A percentile compares a stretch with the other conserved stretches of the same genome.
These are phyloP conservation scores for Madurella fahalii DNA, from an alignment of 2,329 filamentous ascomycete genomes.

Conservation along the genomic window DNA sequence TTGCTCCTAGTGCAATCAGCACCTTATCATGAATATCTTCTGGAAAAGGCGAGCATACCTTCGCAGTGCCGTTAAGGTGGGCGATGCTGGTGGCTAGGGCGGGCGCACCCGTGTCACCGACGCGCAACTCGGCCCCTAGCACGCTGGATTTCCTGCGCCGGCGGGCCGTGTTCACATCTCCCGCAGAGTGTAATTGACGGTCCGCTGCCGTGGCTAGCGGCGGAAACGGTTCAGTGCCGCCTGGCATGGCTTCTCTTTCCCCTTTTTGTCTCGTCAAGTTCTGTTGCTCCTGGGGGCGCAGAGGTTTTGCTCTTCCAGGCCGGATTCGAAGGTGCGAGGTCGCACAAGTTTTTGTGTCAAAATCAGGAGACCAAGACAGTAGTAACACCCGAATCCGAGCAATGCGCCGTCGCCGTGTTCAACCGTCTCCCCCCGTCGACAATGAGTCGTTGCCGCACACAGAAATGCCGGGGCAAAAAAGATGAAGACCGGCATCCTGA, in stretches of 20 bases:
- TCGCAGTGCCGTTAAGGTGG: constrained; percentile 34
- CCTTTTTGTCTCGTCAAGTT: neutral
- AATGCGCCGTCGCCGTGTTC: too few species aligned
- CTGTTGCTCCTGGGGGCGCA: neutral
- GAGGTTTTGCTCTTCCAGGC: neutral
- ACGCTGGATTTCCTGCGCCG: constrained; percentile 55
- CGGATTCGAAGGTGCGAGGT: too few species aligned
- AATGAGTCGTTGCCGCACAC: too few species aligned
- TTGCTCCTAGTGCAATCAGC: constrained; percentile 25
- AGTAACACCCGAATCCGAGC: too few species aligned
- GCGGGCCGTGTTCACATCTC: constrained; percentile 35
- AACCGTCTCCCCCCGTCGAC: too few species aligned
- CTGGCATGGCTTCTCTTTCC: constrained; percentile 6
- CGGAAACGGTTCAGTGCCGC: constrained; percentile 49
- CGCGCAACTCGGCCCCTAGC: constrained; percentile 49
- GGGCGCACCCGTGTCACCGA: constrained; percentile 53
- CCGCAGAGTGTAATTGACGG: constrained; percentile 40
- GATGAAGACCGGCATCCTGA: neutral
- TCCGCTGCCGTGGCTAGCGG: constrained; percentile 49
- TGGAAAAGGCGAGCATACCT: constrained; percentile 5
- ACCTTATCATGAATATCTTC: neutral
- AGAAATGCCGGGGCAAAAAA: too few species aligned
- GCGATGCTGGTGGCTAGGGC: constrained; percentile 51
- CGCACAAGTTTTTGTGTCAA: too few species aligned
- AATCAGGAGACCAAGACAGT: too few species aligned